Conservation (phyloP, 2,329 filamentous ascomycete species). For the Zymoseptoria pseudotritici region DNA sequence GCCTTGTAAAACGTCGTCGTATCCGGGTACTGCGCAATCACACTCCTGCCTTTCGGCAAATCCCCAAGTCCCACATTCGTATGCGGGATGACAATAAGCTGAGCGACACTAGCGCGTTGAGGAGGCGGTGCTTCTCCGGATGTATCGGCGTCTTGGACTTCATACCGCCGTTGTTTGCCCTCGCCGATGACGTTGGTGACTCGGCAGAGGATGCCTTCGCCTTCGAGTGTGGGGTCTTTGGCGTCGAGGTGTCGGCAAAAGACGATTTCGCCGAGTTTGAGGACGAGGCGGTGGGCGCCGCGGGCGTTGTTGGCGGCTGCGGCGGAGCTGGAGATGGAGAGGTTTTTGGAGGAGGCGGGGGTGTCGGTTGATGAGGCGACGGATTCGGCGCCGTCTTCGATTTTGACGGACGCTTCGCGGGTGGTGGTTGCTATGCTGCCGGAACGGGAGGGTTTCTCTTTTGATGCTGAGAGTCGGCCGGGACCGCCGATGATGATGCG, state of each 20-base stretch:
- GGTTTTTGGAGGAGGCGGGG: conserved; percentile 24
- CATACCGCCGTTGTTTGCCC: conserved; percentile 47
- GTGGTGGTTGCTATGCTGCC: conserved; percentile 39
- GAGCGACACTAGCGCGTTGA: conserved; percentile 38
- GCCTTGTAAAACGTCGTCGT: conserved; percentile 50
- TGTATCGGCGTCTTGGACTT: conserved; percentile 44
- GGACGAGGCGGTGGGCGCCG: conserved; percentile 24
- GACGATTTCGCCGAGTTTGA: conserved; percentile 40
- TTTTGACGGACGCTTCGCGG: conserved; percentile 45
- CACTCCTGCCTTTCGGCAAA: conserved; percentile 36
- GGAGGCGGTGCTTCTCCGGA: conserved; percentile 24
- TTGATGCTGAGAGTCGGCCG: conserved; percentile 22
- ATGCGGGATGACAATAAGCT: conserved; percentile 39
- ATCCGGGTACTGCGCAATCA: conserved; percentile 44
- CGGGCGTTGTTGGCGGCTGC: conserved; percentile 9
- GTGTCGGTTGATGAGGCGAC: conserved; percentile 30
- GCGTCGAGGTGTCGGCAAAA: conserved; percentile 41
- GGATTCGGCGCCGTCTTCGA: conserved; percentile 40
- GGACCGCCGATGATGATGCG: conserved; percentile 19
- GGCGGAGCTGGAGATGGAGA: conserved; percentile 5
- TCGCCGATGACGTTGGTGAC: conserved; percentile 47
- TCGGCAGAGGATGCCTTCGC: conserved; percentile 46
- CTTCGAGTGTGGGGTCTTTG: conserved; percentile 33
- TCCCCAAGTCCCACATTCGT: conserved; percentile 36
- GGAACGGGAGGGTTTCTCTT: conserved; percentile 32